A percentile compares a stretch with the other conserved stretches of the same genome.
phyloP scores from a whole-genome alignment of 78 protist genomes.

The Isochrysis galbana region DNA sequence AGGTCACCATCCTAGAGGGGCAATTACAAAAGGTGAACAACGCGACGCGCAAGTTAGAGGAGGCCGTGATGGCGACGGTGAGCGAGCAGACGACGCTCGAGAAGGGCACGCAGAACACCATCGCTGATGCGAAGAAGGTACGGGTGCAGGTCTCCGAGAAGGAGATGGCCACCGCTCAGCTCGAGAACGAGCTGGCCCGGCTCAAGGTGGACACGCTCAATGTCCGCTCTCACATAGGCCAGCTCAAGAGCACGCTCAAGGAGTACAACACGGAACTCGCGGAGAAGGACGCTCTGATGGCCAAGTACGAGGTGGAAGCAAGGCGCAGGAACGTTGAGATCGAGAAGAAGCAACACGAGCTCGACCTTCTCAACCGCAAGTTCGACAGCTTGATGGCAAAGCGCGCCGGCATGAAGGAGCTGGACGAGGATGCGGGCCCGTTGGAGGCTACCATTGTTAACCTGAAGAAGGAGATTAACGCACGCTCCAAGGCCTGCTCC shows the following conservation, averaged over 20 bases:
- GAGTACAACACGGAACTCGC: background rate
- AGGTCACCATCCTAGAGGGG: background rate
- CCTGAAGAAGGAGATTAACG: slow-evolving; percentile 34
- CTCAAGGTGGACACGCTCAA: slow-evolving; percentile 57
- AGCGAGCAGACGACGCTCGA: slow-evolving; percentile 39
- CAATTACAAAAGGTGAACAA: background rate
- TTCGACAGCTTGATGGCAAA: slow-evolving; percentile 46
- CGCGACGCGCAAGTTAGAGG: slow-evolving; percentile 22
- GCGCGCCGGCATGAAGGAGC: slow-evolving; percentile 2
- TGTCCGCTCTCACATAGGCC: slow-evolving; percentile 38
- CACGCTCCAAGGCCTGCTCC: slow-evolving; percentile 1
- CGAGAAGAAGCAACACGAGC: slow-evolving; percentile 62
- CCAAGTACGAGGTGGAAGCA: slow-evolving; percentile 56
- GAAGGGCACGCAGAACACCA: slow-evolving; percentile 19
- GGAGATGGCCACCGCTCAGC: slow-evolving; percentile 46
- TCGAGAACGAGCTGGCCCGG: slow-evolving; percentile 66
- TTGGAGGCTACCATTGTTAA: slow-evolving; percentile 42
- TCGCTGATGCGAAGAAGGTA: background rate
- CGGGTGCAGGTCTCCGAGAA: slow-evolving; percentile 26
- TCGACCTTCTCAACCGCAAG: slow-evolving; percentile 60
- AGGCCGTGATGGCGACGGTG: background rate
- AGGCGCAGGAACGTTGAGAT: slow-evolving; percentile 57
- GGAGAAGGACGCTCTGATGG: slow-evolving; percentile 46
- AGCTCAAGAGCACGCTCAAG: background rate
- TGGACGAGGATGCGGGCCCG: slow-evolving; percentile 63